phyloP scores from a whole-genome alignment of 1,284 basidiomycete species.

The Leccinum cinnamomeum region DNA sequence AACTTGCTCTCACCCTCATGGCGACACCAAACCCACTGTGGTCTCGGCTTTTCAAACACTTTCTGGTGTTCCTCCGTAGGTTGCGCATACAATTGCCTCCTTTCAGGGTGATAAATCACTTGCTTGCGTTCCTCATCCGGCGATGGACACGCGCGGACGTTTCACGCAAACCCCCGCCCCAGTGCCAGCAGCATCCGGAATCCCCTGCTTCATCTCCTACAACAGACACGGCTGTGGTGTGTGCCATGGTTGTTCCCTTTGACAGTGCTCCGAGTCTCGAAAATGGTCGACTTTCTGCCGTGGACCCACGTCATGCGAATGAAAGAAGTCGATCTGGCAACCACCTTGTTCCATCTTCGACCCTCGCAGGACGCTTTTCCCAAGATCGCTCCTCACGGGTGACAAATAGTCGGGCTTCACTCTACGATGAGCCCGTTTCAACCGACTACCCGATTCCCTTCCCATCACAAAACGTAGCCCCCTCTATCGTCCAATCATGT shows the following conservation, averaged over 20 bases:
- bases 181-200: not conserved
- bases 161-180: not conserved
- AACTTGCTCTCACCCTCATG: not conserved
- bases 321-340: constrained; percentile 25
- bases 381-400: constrained; percentile 7
- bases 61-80: not conserved
- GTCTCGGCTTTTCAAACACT: not conserved
- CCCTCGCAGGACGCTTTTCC: constrained; percentile 9
- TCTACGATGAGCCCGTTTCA: constrained; percentile 21
- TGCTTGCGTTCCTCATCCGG: not conserved
- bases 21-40: not conserved
- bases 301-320: not conserved
- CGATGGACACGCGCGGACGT: not conserved
- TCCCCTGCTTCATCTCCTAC: not conserved
- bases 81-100: not conserved
- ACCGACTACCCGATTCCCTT: not conserved
- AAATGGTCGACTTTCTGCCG: not conserved
- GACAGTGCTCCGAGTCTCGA: not conserved
- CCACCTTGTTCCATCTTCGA: constrained; percentile 23
- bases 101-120: not conserved
- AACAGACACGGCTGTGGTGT: not conserved
- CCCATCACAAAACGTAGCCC: not conserved
- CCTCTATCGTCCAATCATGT: too few relatives aligned
- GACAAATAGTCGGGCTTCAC: constrained; percentile 11
- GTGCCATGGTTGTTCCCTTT: not conserved